Conservation (phyloP, 2,329 filamentous ascomycete genomes). For the Fusarium globosum region DNA sequence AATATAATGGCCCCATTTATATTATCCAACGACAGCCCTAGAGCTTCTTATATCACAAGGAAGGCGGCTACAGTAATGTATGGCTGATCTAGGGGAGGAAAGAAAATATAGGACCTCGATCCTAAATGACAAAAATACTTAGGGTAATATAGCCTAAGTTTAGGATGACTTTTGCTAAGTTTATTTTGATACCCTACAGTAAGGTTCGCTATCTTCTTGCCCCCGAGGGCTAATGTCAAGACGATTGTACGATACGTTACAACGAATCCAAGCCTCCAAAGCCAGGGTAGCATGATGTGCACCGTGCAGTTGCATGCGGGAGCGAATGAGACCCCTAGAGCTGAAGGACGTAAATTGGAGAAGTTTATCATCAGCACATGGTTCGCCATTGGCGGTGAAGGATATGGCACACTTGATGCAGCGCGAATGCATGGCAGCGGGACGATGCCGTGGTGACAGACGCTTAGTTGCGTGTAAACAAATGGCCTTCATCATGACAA, state of each 20-base stretch:
- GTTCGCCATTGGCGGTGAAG: conserved; percentile 38
- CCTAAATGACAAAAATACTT: too few species aligned
- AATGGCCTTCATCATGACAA: conserved; percentile 40
- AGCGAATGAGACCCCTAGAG: conserved; percentile 17
- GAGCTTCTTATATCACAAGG: background rate
- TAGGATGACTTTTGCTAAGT: too few species aligned
- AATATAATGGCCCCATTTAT: background rate
- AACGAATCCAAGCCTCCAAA: conserved; percentile 4
- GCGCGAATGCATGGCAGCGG: conserved; percentile 28
- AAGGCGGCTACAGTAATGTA: conserved; percentile 16
- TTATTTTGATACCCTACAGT: too few species aligned
- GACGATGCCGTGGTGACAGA: conserved; percentile 45
- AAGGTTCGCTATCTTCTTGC: too few species aligned
- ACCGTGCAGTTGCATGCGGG: conserved; percentile 11
- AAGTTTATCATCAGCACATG: conserved; percentile 12
- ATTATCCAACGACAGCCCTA: background rate
- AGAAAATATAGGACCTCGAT: too few species aligned
- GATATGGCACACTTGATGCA: conserved; percentile 34
- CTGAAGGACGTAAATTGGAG: conserved; percentile 5
- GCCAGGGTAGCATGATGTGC: conserved; percentile 1
- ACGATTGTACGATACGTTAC: conserved; percentile 21
- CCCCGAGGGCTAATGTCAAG: background rate
- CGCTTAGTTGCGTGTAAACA: conserved; percentile 44
- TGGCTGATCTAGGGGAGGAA: background rate
- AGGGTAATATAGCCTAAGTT: too few species aligned